Conservation (phyloP, 306 rosid species). For the Medicago arabica region DNA sequence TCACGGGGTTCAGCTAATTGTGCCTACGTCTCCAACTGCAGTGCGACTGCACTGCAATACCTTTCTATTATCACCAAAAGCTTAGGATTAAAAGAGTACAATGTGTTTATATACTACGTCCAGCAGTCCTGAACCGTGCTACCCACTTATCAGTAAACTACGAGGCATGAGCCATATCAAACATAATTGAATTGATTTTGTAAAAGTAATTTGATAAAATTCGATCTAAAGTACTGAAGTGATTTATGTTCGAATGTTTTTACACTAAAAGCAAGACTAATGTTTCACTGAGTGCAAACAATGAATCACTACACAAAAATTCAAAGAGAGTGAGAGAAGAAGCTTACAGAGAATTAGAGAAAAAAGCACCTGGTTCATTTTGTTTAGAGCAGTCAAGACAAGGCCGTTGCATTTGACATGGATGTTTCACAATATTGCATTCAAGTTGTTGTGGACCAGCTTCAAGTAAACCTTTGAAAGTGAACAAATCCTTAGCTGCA, state of each 20-base stretch:
- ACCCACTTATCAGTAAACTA: too few relatives aligned
- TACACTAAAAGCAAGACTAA: background rate
- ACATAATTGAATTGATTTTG: background rate
- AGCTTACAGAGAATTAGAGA: slow-evolving; percentile 60
- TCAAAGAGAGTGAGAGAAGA: slow-evolving; percentile 44
- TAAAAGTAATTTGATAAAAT: background rate
- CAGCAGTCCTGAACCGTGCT: too few relatives aligned
- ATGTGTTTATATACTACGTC: too few relatives aligned
- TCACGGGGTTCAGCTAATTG: too few relatives aligned
- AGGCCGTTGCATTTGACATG: slow-evolving; percentile 48
- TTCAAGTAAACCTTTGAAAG: slow-evolving; percentile 40
- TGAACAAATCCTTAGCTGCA: slow-evolving; percentile 61
- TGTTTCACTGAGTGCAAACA: background rate
- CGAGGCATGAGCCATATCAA: too few relatives aligned
- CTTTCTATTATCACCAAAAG: too few relatives aligned
- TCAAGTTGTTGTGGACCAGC: slow-evolving; percentile 39
- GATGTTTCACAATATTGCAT: background rate
- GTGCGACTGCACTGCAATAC: too few relatives aligned
- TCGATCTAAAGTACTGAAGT: background rate
- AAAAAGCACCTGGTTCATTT: slow-evolving; percentile 53
- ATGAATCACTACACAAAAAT: background rate
- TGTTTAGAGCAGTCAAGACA: slow-evolving; percentile 47
- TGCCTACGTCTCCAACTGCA: too few relatives aligned
- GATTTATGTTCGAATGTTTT: background rate
- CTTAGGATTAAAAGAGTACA: too few relatives aligned